Conservation (phyloP, 2,329 filamentous ascomycete genomes). For the Botrytis galanthina region DNA sequence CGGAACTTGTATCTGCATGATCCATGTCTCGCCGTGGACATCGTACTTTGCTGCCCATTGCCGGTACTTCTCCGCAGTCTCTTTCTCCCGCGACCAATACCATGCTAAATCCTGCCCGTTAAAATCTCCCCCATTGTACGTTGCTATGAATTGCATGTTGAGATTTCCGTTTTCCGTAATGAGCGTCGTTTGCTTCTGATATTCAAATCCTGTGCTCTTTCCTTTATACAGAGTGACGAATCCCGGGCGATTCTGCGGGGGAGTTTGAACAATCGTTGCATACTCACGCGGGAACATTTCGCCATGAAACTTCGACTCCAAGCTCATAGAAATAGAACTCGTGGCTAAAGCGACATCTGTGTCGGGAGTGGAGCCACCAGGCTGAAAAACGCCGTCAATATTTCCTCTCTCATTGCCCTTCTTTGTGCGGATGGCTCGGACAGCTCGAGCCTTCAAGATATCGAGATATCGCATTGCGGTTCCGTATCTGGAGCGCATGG, state of each 20-base stretch:
- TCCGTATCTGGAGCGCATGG: background rate
- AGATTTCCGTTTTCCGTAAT: background rate
- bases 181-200: background rate
- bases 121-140: background rate
- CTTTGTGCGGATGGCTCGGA: background rate
- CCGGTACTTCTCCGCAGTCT: background rate
- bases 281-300: background rate
- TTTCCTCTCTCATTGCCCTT: background rate
- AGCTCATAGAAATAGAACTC: background rate
- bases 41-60: background rate
- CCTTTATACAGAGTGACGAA: background rate
- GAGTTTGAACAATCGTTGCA: background rate
- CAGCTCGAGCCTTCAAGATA: background rate
- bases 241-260: background rate
- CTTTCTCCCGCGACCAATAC: background rate
- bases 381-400: background rate
- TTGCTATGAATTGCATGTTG: background rate
- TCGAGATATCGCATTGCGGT: background rate
- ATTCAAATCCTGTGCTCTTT: background rate
- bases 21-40: background rate
- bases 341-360: background rate
- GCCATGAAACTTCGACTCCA: background rate
- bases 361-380: background rate
- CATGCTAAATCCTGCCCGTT: background rate
- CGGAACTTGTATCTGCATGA: background rate